Conservation (phyloP, 306 rosid species). For the Cicer bijugum region DNA sequence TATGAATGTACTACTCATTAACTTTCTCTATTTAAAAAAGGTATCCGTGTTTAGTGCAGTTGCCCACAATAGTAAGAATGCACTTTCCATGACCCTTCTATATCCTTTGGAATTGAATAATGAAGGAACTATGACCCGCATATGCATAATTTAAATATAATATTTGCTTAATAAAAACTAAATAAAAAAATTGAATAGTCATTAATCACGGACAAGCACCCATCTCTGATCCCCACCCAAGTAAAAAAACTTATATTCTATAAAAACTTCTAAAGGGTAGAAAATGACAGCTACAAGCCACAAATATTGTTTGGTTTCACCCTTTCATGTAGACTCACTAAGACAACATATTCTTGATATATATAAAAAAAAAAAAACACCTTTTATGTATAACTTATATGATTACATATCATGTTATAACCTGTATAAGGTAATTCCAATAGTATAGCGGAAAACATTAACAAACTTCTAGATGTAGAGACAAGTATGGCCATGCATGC, state of each 20-base stretch:
- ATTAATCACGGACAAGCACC: conserved; percentile 30
- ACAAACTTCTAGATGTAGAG: conserved; percentile 79
- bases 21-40: no score
- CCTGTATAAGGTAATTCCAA: conserved; percentile 16
- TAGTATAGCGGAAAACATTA: conserved; percentile 6
- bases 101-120: not conserved
- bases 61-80: conserved; percentile 17
- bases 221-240: not conserved
- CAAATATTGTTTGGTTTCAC: conserved; percentile 17
- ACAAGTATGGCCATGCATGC: conserved; percentile 83
- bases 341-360: conserved; percentile 17
- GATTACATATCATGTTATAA: conserved; percentile 20
- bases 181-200: conserved; percentile 11
- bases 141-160: conserved; percentile 16
- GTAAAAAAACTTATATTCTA: not conserved
- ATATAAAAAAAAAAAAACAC: conserved; percentile 7
- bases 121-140: conserved; percentile 7
- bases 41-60: conserved; percentile 30
- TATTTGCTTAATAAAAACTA: conserved; percentile 13
- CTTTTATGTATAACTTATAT: conserved; percentile 16
- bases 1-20: no score
- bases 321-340: not conserved
- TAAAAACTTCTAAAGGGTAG: not conserved
- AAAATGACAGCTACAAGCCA: no score
- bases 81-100: conserved; percentile 25